Evolutionary conservation across 2,329 filamentous ascomycete species (phyloP), one percentile per base, ranked within the genome.

Genomic region (Ceratocystis eucalypticola): DNA sequence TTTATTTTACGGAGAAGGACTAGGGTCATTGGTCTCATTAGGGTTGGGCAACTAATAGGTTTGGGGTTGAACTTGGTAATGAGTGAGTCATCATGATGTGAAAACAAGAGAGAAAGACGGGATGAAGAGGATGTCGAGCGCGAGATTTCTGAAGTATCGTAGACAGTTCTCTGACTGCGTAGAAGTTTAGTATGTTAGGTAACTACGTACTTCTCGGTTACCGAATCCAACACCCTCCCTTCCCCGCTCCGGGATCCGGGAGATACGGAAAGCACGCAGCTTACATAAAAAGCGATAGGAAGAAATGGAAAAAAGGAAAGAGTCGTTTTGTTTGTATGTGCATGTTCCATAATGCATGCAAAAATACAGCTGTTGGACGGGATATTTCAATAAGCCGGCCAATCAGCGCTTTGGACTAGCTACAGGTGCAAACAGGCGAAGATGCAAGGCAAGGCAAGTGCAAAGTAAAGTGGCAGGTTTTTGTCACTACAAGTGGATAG

Each of bases 231-330:
- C 22, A 15, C 22, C 20, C 33, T 28, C 22, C 20, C 45, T 65
- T 62, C 62, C 55, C 66, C 62, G 62, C 66, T 62, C 62, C 53
- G 28, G 44, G 17, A 25, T 12, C 63, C 48, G 50, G 66, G 59
- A 44, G 55, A 57, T 37, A 55, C 62, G 44, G 41, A 45, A 64
- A 61, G 66, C 53, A 67, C 2, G 55, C 25, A 59, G 55, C 55
- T 37, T 33, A n/a, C 12, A 37, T 33, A 37, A 59, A 59, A 37
- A 37, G 33, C 25, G 55, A 37, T 6, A 57, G 28, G 28, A 33
- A 33, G 5, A 30, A 15, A 15, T 33, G 22, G 5, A 20, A 20
- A 7, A 37, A 37, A n/a, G 55, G 10, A 4, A 59, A 37, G 55
- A 15, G 20, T 15, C 55, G 25, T 28, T 28, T 17, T 59, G 25